Base-by-base conservation (phyloP, 2,329 filamentous ascomycete genomes). In the Chaetoscypha palmicola region DNA sequence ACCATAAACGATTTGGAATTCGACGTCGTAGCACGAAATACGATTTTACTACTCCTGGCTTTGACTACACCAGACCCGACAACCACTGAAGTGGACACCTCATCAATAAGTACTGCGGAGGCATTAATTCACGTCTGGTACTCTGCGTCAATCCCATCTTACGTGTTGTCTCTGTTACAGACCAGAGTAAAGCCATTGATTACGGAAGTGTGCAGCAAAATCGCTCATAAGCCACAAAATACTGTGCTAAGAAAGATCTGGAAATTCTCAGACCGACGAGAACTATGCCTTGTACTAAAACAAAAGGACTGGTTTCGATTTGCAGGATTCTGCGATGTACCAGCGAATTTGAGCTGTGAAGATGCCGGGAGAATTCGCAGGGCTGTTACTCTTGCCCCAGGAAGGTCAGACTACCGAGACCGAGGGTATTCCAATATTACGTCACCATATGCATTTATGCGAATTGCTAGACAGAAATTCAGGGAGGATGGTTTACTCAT, bases 1-100 rank as follows among this genome's bases (percentile, higher is more conserved):
- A 35, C 40, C 10, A 49, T 52, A 28, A 54, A 54, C 37, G 51
- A 54, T 35, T 24, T n/a, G 28, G 49, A 52, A 7, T 43, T 54
- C 44, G 47, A 48, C 42, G 35, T 52, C 14, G 51, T 54, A 5
- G 49, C 49, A 44, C 23, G 49, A 30, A 54, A 52, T 28, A 31
- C 43, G 11, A 50, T 52, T 45, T 19, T 53, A 19, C 42, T 53
- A 3, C 47, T 52, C 16, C 30, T 50, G 5, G 47, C 49, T 28
- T 40, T 50, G 12, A 36, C 30, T 21, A 22, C 30, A 17, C 34
- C 43, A 23, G 44, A 49, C 16, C 28, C 28, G 22, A 30, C 14
- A 14, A 35, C 38, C 2, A 12, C 26, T 3, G n/a, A n/a, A n/a
- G 24, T 24, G 11, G 36, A 43, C 20, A 22, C 16, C 5, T 1